phyloP scores from a whole-genome alignment of 106 monocot species.

The Phalaenopsis aphrodite region DNA sequence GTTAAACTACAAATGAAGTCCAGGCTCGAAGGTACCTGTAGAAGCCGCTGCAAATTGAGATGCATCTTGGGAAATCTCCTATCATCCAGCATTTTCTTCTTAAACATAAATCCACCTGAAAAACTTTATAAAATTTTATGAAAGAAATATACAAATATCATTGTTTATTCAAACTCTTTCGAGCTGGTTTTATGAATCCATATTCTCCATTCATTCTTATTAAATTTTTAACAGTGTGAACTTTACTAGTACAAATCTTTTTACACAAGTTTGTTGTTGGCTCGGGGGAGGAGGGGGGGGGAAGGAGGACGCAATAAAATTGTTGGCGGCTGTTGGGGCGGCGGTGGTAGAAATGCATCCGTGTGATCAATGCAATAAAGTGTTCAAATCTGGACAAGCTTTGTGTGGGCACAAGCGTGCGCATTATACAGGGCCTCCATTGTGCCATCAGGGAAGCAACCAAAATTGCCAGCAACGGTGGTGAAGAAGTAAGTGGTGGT shows the following conservation, averaged over 20 bases:
- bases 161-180: not conserved
- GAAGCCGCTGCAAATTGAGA: conserved; percentile 68
- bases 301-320: no score
- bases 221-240: not conserved
- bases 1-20: not conserved
- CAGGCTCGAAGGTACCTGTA: conserved; percentile 40
- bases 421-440: not conserved
- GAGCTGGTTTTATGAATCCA: not conserved
- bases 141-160: not conserved
- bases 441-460: not conserved
- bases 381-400: not conserved
- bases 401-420: not conserved
- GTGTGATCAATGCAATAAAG: not conserved
- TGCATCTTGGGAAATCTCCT: conserved; percentile 82
- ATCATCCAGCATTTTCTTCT: conserved; percentile 84
- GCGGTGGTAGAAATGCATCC: not conserved
- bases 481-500: not conserved
- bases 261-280: no score
- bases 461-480: not conserved
- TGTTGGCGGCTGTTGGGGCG: not conserved
- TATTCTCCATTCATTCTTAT: not conserved
- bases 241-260: no score
- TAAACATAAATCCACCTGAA: conserved; percentile 58
- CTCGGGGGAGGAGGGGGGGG: no score
- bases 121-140: not conserved